phyloP scores from a whole-genome alignment of 306 rosid species.

The Glycine tomentella region DNA sequence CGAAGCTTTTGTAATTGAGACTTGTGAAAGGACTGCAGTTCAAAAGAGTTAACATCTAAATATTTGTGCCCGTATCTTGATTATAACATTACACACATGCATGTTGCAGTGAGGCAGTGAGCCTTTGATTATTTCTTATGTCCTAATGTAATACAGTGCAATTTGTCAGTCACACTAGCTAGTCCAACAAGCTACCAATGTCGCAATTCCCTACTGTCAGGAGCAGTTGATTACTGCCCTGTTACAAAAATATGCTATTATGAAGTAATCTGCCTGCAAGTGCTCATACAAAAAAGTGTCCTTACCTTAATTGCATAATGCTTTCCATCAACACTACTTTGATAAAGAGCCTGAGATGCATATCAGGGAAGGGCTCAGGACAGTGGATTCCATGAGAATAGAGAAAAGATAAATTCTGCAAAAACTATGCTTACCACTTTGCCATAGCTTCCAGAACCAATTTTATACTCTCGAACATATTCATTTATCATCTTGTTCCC shows the following conservation, averaged over 20 bases:
- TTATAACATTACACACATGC: conserved; percentile 31
- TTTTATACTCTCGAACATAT: conserved; percentile 88
- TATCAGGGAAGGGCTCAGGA: conserved; percentile 43
- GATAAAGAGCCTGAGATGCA: conserved; percentile 76
- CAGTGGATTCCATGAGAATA: conserved; percentile 26
- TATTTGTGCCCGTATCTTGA: conserved; percentile 20
- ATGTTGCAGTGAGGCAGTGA: conserved; percentile 38
- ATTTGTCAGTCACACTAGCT: conserved; percentile 34
- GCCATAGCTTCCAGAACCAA: conserved; percentile 98
- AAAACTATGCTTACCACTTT: conserved; percentile 78
- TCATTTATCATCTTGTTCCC: conserved; percentile 95
- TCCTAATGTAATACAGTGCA: conserved; percentile 8
- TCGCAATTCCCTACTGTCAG: conserved; percentile 29
- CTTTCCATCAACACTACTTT: conserved; percentile 67
- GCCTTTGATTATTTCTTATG: conserved; percentile 22
- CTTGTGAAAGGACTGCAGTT: conserved; percentile 88
- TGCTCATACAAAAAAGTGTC: conserved; percentile 23
- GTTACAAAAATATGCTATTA: conserved; percentile 13
- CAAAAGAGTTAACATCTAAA: conserved; percentile 41
- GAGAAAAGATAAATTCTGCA: conserved; percentile 32
- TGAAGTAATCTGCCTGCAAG: neutral
- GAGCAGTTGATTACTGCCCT: conserved; percentile 7
- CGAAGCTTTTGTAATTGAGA: conserved; percentile 93
- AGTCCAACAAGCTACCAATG: conserved; percentile 34
- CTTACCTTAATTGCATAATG: conserved; percentile 93